Evolutionary conservation across 805 yeast species (phyloP).

Genomic region (Suhomyces sp.): DNA sequence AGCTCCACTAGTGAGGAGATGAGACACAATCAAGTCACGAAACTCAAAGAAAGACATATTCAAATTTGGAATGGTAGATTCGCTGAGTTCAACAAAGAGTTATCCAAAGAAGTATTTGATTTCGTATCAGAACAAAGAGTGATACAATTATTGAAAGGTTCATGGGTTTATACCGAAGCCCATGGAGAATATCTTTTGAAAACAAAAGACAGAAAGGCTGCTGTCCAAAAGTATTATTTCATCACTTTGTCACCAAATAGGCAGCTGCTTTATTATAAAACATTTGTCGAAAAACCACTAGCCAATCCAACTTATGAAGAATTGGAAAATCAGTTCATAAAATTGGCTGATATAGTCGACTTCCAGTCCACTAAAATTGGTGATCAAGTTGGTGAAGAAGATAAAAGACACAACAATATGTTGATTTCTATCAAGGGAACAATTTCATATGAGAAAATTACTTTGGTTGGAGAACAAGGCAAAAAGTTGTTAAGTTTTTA

Average conservation of each 20-base stretch:
- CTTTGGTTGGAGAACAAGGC: slow-evolving; percentile 44
- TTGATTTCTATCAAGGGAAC: slow-evolving; percentile 59
- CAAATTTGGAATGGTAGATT: slow-evolving; percentile 48
- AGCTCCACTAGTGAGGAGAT: slow-evolving; percentile 46
- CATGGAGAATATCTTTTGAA: slow-evolving; percentile 38
- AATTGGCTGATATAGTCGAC: slow-evolving; percentile 49
- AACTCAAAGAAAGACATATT: slow-evolving; percentile 36
- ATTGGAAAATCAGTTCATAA: slow-evolving; percentile 52
- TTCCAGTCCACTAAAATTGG: slow-evolving; percentile 53
- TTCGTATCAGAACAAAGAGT: slow-evolving; percentile 78
- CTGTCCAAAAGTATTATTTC: slow-evolving; percentile 46
- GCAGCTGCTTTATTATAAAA: slow-evolving; percentile 58
- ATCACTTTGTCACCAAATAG: slow-evolving; percentile 68
- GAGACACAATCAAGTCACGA: slow-evolving; percentile 53
- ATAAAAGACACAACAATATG: slow-evolving; percentile 40
- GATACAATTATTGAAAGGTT: slow-evolving; percentile 68
- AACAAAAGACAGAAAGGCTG: slow-evolving; percentile 23
- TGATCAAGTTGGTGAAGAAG: slow-evolving; percentile 41
- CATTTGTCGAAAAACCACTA: slow-evolving; percentile 48
- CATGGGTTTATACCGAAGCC: slow-evolving; percentile 72
- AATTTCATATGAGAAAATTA: slow-evolving; percentile 55
- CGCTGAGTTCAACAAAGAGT: slow-evolving; percentile 46
- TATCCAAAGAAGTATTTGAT: slow-evolving; percentile 58
- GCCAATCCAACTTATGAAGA: slow-evolving; percentile 57
- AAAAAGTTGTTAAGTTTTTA: slow-evolving; percentile 56